phyloP scores from a whole-genome alignment of 148 eudicot species.

The Fagopyrum esculentum region DNA sequence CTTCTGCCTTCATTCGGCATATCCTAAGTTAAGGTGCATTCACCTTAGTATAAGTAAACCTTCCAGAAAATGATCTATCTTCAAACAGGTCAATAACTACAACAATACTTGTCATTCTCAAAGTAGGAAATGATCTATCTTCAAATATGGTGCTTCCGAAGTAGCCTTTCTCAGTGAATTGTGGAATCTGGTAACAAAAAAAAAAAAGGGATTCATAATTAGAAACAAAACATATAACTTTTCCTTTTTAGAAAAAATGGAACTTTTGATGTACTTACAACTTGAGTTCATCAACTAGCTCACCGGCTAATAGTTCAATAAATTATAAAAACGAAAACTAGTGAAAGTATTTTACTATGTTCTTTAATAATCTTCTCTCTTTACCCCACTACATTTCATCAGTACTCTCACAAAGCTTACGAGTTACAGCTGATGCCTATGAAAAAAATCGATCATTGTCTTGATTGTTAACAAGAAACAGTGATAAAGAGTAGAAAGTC shows the following conservation, averaged over 20 bases:
- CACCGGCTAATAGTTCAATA: not conserved
- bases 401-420: not conserved
- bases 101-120: too few species aligned
- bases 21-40: too few species aligned
- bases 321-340: not conserved
- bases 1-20: too few species aligned
- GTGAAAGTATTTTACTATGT: not conserved
- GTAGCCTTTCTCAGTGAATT: conserved; percentile 46
- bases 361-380: not conserved
- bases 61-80: too few species aligned
- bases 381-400: not conserved
- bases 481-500: not conserved
- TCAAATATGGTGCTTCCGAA: too few species aligned
- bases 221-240: not conserved
- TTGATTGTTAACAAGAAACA: not conserved
- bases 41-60: too few species aligned
- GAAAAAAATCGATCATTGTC: not conserved
- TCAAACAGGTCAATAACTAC: too few species aligned
- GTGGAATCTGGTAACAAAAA: conserved; percentile 45
- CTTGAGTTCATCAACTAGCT: too few species aligned
- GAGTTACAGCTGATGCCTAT: not conserved
- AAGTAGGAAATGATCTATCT: too few species aligned
- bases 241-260: too few species aligned
- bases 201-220: not conserved
- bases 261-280: too few species aligned